Evolutionary conservation across 1,284 basidiomycete species (phyloP).

Genomic region (Calocybe gambosa): DNA sequence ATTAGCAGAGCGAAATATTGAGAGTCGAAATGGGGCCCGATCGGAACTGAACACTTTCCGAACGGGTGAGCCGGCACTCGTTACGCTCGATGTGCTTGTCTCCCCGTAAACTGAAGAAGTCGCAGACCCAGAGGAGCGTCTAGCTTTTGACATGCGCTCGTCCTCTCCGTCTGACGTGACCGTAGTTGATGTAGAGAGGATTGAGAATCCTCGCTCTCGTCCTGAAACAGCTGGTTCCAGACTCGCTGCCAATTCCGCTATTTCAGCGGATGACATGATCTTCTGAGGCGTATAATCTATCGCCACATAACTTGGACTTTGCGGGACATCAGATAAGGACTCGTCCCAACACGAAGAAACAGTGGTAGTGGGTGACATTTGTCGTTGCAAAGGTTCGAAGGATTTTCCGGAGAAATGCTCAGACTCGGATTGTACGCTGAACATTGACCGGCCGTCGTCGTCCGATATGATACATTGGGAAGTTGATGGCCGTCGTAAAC

Average conservation of each 20-base stretch:
- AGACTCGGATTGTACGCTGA: constrained; percentile 42
- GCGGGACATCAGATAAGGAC: constrained; percentile 22
- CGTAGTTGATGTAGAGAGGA: constrained; percentile 30
- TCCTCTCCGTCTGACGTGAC: constrained; percentile 22
- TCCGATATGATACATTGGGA: constrained; percentile 34
- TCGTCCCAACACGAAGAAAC: constrained; percentile 48
- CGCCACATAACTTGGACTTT: constrained; percentile 26
- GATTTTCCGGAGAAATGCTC: constrained; percentile 23
- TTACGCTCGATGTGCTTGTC: constrained; percentile 9
- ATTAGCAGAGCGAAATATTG: constrained; percentile 20
- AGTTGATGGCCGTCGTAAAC: constrained; percentile 43
- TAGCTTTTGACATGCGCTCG: constrained; percentile 9
- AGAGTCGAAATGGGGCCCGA: constrained; percentile 16
- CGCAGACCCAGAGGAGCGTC: constrained; percentile 8
- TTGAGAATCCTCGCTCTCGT: constrained; percentile 29
- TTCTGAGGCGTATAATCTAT: constrained; percentile 53
- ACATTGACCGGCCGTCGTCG: constrained; percentile 48
- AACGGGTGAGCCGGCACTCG: constrained; percentile 18
- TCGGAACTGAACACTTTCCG: background rate
- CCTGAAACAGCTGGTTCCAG: constrained; percentile 24
- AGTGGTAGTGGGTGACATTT: constrained; percentile 17
- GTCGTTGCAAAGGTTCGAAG: constrained; percentile 13
- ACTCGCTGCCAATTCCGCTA: constrained; percentile 52
- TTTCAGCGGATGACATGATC: constrained; percentile 58
- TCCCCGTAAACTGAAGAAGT: constrained; percentile 10